Base-by-base conservation (phyloP, 768 basidiomycete genomes). In the Amanita molliuscula region DNA sequence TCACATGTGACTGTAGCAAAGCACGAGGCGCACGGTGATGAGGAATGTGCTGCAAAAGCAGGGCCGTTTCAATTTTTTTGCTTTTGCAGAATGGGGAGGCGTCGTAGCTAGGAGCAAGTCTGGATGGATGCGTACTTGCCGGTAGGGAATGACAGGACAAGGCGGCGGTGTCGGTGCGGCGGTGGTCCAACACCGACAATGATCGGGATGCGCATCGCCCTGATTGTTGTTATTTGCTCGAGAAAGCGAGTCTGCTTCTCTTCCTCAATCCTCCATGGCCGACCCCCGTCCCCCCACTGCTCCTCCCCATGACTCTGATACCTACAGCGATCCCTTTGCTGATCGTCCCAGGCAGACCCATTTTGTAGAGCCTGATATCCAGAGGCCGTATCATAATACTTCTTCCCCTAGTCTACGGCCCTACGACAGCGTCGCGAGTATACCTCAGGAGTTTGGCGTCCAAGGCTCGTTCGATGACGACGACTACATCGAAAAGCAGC, bases 401-500 rank as follows among this genome's bases (percentile, higher is more conserved):
- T 43, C 51, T 13, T 49, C 64, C 25, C 64, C 66, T 48, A 64
- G 67, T 54, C 63, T 69, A 20, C 69, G 68, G 42, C 75, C 81
- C 4, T 82, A 75, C 56, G 77, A 77, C 50, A 85, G 83, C 61
- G 70, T 75, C 11, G 61, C 73, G 16, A 75, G 74, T 31, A 69
- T 88, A 6, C 69, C 74, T 29, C 71, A 74, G 45, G 76, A 80
- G 46, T 76, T 77, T 50, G 71, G 69, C 53, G 54, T 58, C 18
- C 63, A 64, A 31, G 71, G 65, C 38, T 59, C 67, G 47, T 76
- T 75, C 52, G 74, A 70, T 15, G 82, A 87, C 53, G 84, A 88
- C 47, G 86, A 89, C 0, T 79, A 75, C 57, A 61, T 78, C 31
- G 88, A 92, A 68, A 89, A 89, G 58, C 76, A 78, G 57, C 89